Evolutionary conservation across 2,329 filamentous ascomycete species (phyloP).

Genomic region (Huntiella moniliformis): DNA sequence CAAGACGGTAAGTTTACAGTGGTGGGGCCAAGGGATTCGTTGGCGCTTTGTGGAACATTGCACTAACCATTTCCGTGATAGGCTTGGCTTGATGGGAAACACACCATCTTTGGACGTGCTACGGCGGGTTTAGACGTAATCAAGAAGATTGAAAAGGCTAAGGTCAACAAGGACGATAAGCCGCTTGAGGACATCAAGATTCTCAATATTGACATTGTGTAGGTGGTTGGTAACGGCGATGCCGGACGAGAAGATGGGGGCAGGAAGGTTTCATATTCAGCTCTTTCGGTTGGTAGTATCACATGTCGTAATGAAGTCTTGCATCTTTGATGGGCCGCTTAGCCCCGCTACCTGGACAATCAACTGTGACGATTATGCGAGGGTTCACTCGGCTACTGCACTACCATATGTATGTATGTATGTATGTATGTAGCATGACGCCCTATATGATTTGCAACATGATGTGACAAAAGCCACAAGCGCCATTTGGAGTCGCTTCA

Average conservation of each 20-base stretch:
- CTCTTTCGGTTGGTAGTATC: not conserved
- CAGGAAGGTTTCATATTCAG: not conserved
- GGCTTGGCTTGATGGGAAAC: conserved; percentile 81
- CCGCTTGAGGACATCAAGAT: conserved; percentile 97
- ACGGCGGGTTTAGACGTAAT: conserved; percentile 85
- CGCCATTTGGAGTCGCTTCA: no score
- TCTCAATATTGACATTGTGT: conserved; percentile 56
- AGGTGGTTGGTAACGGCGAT: conserved; percentile 13
- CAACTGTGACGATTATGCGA: no score
- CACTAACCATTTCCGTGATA: not conserved
- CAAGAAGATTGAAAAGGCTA: conserved; percentile 83
- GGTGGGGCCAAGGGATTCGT: not conserved
- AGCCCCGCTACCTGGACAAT: no score
- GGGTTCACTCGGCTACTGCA: not conserved
- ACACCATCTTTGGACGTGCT: conserved; percentile 86
- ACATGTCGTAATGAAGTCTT: no score
- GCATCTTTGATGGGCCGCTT: no score
- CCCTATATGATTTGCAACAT: no score
- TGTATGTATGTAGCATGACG: not conserved
- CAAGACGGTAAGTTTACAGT: conserved; percentile 49
- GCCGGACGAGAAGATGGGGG: not conserved
- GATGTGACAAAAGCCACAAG: no score
- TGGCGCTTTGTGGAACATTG: no score
- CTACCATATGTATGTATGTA: not conserved
- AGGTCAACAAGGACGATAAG: conserved; percentile 65